phyloP scores from a whole-genome alignment of 2,329 filamentous ascomycete species.

The Xylogone sp. region DNA sequence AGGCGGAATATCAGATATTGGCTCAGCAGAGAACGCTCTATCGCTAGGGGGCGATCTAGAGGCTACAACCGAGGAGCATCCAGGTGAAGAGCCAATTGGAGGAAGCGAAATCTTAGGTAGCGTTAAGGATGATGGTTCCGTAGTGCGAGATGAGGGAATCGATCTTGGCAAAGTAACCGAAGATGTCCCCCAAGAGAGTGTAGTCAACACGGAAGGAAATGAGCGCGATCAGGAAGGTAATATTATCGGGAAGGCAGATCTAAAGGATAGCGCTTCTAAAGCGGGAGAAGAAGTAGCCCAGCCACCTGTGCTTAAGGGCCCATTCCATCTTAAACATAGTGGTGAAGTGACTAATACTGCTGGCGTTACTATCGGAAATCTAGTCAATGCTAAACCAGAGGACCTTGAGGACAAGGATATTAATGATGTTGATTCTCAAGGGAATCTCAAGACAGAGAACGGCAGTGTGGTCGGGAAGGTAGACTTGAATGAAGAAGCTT shows the following conservation, averaged over 20 bases:
- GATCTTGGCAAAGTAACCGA: conserved; percentile 48
- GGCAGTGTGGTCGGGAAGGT: conserved; percentile 53
- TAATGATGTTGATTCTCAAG: conserved; percentile 59
- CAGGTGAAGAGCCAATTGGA: conserved; percentile 13
- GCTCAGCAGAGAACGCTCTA: too few species aligned
- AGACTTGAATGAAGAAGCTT: conserved; percentile 28
- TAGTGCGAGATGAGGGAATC: conserved; percentile 50
- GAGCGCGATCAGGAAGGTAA: conserved; percentile 52
- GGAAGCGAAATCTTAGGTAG: conserved; percentile 10
- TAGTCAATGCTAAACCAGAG: conserved; percentile 36
- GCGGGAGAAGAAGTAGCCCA: conserved; percentile 14
- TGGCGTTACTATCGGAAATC: conserved; percentile 48
- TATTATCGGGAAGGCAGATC: conserved; percentile 36
- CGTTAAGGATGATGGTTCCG: conserved; percentile 47
- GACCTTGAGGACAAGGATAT: conserved; percentile 55
- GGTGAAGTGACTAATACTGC: conserved; percentile 52
- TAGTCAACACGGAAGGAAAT: conserved; percentile 51
- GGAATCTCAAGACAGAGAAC: conserved; percentile 51
- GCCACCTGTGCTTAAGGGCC: conserved; percentile 45
- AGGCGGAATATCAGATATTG: too few species aligned
- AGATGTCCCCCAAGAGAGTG: conserved; percentile 40
- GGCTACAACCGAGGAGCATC: conserved; percentile 14
- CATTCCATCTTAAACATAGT: conserved; percentile 42
- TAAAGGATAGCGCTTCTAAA: not conserved
- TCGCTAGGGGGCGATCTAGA: conserved; percentile 11